phyloP scores from a whole-genome alignment of 495 filamentous ascomycete genomes.

The Trichoderma orchidacearum region DNA sequence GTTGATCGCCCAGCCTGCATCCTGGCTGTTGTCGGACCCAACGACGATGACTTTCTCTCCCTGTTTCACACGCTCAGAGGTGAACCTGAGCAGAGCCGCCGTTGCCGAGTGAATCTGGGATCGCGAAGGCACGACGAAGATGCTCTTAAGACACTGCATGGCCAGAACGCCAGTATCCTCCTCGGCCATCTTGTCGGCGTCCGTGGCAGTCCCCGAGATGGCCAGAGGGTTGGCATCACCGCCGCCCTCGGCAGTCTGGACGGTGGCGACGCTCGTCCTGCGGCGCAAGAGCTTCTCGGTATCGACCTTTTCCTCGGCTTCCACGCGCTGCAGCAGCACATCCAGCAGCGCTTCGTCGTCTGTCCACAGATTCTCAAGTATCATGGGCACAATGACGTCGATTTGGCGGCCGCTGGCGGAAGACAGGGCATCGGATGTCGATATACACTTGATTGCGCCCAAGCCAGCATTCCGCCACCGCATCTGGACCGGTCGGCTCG shows the following conservation, averaged over 20 bases:
- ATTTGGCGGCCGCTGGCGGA: constrained; percentile 62
- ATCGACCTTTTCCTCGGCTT: constrained; percentile 51
- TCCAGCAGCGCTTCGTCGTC: constrained; percentile 55
- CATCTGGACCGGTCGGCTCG: constrained; percentile 60
- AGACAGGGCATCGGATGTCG: constrained; percentile 62
- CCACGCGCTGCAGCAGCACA: constrained; percentile 43
- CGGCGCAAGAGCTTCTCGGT: constrained; percentile 43
- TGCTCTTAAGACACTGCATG: constrained; percentile 65
- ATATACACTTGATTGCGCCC: constrained; percentile 62
- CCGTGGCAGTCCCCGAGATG: constrained; percentile 60
- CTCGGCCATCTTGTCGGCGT: constrained; percentile 75
- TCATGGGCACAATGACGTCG: constrained; percentile 61
- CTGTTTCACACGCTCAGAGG: constrained; percentile 41
- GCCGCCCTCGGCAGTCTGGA: constrained; percentile 51
- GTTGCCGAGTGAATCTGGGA: constrained; percentile 66
- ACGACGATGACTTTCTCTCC: constrained; percentile 27
- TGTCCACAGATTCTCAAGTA: constrained; percentile 73
- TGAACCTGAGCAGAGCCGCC: constrained; percentile 53
- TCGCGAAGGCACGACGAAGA: constrained; percentile 63
- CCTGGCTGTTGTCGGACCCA: constrained; percentile 13
- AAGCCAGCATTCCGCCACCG: constrained; percentile 74
- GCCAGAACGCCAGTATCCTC: constrained; percentile 75
- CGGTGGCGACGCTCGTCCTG: constrained; percentile 66
- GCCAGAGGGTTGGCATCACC: constrained; percentile 54
- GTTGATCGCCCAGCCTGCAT: constrained; percentile 61